A percentile compares a stretch with the other conserved stretches of the same genome.
These are phyloP conservation scores for Rosellinia necatrix DNA, from an alignment of 2,329 filamentous ascomycete genomes.

Conservation along the genomic window DNA sequence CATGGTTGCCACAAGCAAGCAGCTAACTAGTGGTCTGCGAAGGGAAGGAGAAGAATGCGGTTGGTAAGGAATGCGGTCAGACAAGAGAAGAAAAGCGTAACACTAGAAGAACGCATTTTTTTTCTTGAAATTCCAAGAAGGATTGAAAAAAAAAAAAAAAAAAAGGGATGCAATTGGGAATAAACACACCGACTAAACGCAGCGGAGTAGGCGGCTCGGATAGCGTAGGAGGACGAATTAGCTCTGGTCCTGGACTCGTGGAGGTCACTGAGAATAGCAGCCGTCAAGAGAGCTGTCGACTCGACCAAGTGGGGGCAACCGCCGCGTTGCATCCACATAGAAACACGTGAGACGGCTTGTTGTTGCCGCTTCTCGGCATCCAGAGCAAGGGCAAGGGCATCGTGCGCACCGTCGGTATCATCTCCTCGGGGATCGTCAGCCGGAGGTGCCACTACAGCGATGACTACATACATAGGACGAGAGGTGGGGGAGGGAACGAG, in stretches of 20 bases:
- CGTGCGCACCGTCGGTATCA: slow-evolving; percentile 6
- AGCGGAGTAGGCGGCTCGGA: slow-evolving; percentile 72
- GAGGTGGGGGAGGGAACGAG: slow-evolving; percentile 14
- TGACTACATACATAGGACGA: background rate
- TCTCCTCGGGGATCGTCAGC: slow-evolving; percentile 25
- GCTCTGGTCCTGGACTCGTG: slow-evolving; percentile 38
- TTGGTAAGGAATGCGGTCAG: background rate
- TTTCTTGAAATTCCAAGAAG: too few relatives aligned
- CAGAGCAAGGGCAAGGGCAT: slow-evolving; percentile 4
- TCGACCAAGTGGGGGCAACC: slow-evolving; percentile 80
- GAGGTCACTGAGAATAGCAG: slow-evolving; percentile 69
- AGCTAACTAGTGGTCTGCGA: background rate
- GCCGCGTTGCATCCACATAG: slow-evolving; percentile 73
- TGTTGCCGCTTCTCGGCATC: slow-evolving; percentile 40
- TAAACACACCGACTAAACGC: slow-evolving; percentile 72
- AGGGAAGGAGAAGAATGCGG: background rate
- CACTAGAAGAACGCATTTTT: slow-evolving; percentile 43
- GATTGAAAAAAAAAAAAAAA: background rate
- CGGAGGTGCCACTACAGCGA: background rate
- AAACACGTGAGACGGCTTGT: slow-evolving; percentile 61
- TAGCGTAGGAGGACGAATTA: slow-evolving; percentile 58
- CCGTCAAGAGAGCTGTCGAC: slow-evolving; percentile 73
- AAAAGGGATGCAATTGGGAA: background rate
- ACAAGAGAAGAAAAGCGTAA: background rate
- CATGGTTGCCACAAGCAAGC: background rate